Conservation (phyloP, 345 rosid species). For the Durio zibethinus region DNA sequence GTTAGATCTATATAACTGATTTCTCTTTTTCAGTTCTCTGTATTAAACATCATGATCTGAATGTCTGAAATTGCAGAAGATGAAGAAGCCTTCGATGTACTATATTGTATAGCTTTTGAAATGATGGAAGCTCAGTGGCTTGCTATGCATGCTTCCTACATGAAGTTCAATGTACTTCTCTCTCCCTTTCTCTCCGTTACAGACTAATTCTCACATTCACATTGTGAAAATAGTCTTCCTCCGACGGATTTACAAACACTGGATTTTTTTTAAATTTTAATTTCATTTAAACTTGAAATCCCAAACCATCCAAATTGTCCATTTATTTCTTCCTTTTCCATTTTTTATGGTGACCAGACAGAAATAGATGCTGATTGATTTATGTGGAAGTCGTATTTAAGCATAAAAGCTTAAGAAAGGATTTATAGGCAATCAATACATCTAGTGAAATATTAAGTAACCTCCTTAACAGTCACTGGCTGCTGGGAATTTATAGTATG, state of each 20-base stretch:
- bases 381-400: neutral
- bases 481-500: neutral
- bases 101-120: slow-evolving; percentile 91
- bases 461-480: neutral
- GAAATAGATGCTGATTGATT: neutral
- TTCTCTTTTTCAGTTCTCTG: neutral
- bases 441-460: neutral
- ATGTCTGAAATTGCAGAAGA: slow-evolving; percentile 55
- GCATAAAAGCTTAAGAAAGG: neutral
- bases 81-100: slow-evolving; percentile 87
- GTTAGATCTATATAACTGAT: neutral
- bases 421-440: neutral
- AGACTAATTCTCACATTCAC: neutral
- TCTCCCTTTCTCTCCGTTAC: slow-evolving; percentile 7
- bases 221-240: neutral
- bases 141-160: slow-evolving; percentile 96
- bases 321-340: neutral
- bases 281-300: neutral
- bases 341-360: neutral
- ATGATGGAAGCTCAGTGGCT: slow-evolving; percentile 99
- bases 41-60: slow-evolving; percentile 11
- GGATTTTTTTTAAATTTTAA: neutral
- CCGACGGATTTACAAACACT: neutral
- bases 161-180: slow-evolving; percentile 85
- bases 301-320: neutral